Conservation (phyloP, 192 early-diverging fungal species). For the Coemansia sp. region DNA sequence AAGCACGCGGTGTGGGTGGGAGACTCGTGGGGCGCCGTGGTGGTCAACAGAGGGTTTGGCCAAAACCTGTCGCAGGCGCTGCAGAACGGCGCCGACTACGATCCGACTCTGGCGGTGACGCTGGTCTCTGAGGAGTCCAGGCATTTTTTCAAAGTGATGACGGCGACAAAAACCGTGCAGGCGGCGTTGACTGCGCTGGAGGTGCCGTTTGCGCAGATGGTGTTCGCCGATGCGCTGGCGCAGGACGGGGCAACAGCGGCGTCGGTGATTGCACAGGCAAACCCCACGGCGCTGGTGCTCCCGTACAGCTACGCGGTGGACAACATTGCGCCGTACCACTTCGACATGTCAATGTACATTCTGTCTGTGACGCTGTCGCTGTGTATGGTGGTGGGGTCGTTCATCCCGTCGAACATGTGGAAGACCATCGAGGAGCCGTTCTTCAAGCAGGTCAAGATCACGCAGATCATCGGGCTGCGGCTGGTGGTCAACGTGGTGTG, state of each 20-base stretch:
- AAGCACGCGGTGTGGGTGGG: conserved; percentile 39
- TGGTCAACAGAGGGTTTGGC: conserved; percentile 49
- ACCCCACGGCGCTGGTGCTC: conserved; percentile 29
- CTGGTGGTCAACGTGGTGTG: conserved; percentile 30
- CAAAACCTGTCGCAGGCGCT: conserved; percentile 20
- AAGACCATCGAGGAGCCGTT: conserved; percentile 51
- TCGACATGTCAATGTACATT: conserved; percentile 47
- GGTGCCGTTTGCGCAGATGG: conserved; percentile 20
- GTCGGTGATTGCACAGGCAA: conserved; percentile 17
- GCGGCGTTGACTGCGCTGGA: conserved; percentile 21
- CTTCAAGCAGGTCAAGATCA: conserved; percentile 31
- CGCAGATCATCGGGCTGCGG: conserved; percentile 31
- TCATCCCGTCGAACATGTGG: conserved; percentile 55
- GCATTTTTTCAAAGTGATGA: conserved; percentile 39
- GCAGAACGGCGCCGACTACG: conserved; percentile 21
- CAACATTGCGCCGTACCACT: conserved; percentile 48
- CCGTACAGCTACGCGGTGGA: conserved; percentile 39
- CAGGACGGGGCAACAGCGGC: conserved; percentile 8
- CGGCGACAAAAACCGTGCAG: conserved; percentile 10
- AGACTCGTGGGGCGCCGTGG: conserved; percentile 34
- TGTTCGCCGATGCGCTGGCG: conserved; percentile 11
- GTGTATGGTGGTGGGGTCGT: conserved; percentile 43
- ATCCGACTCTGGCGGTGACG: conserved; percentile 24
- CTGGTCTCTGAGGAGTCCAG: conserved; percentile 42
- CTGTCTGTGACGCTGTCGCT: conserved; percentile 44